A percentile compares a stretch with the other conserved stretches of the same genome.
phyloP scores from a whole-genome alignment of 129 eudicot species.

The Apium graveolens region DNA sequence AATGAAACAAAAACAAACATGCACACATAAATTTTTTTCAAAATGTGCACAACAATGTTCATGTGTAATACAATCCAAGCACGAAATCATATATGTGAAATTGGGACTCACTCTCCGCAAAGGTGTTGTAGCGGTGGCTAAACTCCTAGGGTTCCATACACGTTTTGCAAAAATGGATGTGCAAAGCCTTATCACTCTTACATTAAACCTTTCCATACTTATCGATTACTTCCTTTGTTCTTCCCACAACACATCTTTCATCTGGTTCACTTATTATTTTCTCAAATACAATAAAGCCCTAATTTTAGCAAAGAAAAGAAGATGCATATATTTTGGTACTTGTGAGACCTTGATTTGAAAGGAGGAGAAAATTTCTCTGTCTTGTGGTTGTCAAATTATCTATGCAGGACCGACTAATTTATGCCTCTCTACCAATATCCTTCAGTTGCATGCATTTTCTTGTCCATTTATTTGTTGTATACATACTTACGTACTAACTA shows the following conservation, averaged over 20 bases:
- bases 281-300: neutral
- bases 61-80: neutral
- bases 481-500: too few relatives aligned
- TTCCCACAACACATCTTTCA: neutral
- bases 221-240: neutral
- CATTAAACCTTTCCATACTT: constrained; percentile 7
- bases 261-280: neutral
- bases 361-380: constrained; percentile 5
- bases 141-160: neutral
- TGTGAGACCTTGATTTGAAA: neutral
- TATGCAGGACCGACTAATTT: neutral
- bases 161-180: neutral
- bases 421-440: too few relatives aligned
- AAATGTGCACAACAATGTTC: neutral
- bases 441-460: too few relatives aligned
- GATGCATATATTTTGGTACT: constrained; percentile 6
- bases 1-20: too few relatives aligned
- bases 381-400: constrained; percentile 1
- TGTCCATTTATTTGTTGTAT: too few relatives aligned
- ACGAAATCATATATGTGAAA: too few relatives aligned
- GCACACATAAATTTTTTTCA: too few relatives aligned
- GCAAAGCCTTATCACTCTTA: neutral
- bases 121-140: constrained; percentile 6
- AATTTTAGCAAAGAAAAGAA: neutral
- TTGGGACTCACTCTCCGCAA: neutral